Evolutionary conservation across 164 flowering plant genomes (phyloP), one percentile per base, ranked within the genome.

Genomic region (Vitis labrusca): DNA sequence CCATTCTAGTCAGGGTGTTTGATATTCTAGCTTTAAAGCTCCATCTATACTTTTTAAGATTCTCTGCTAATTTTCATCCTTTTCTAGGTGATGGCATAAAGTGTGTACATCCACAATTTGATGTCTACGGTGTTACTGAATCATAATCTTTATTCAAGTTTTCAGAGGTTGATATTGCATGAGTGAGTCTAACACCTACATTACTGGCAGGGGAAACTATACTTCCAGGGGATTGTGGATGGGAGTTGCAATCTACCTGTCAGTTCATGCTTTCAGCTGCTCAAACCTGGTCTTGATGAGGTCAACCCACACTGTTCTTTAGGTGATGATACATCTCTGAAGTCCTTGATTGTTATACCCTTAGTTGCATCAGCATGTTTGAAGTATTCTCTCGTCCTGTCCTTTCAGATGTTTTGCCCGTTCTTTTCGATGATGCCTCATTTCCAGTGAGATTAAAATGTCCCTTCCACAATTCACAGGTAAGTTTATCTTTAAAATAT

Each of bases 391-490:
- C 53, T 63, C 14, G 19, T 47, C 10, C n/a, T 59, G 47, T 32
- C 13, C 51, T 48, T 50, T 60, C 74, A 77, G 80, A 77, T 70
- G 73, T 73, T 30, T 61, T 77, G 60, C 76, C 80, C 10, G 50
- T 77, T n/a, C 53, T 70, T 49, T 11, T 73, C 5, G 74, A 77
- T 12, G 71, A 69, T 27, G 66, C 57, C 56, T 66, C 80, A 53
- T 17, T 69, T 50, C 76, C 80, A n/a, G 56, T 17, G 13, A 59
- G 51, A 47, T 59, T 68, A n/a, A 66, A 77, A 8, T 69, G 69
- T 59, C 50, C 66, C 17, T 67, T 63, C 9, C 59, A 71, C 59
- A 57, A 44, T 50, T 64, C 72, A 30, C 53, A 54, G 13, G 76
- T 72, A 60, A 69, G 70, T 65, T 60, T 50, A 48, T 60, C 16